Conservation (phyloP, 306 rosid genomes). For the Mucuna pruriens region DNA sequence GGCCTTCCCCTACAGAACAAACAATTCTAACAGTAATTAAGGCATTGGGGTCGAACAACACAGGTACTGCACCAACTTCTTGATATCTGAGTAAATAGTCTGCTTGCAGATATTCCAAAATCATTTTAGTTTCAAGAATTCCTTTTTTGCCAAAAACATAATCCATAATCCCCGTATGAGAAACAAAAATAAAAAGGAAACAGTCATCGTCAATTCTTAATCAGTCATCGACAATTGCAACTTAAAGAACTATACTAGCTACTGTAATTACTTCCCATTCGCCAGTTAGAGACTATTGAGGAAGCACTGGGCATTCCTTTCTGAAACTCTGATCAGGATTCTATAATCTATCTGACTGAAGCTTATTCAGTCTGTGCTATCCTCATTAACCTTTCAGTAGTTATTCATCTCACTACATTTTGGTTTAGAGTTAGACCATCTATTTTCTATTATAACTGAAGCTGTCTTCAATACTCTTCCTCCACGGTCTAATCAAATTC, state of each 20-base stretch:
- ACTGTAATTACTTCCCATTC: background rate
- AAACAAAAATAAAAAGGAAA: background rate
- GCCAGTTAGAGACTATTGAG: background rate
- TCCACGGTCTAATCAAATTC: background rate
- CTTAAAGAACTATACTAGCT: background rate
- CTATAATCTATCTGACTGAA: background rate
- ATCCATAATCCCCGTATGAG: background rate
- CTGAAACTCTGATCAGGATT: background rate
- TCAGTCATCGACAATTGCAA: constrained; percentile 16
- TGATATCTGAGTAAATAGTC: background rate
- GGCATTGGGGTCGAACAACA: background rate
- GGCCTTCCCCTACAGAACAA: constrained; percentile 64
- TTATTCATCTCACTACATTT: background rate
- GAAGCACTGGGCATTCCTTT: constrained; percentile 15
- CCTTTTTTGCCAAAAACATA: background rate
- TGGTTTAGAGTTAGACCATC: constrained; percentile 19
- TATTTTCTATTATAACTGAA: constrained; percentile 3
- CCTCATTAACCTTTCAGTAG: background rate
- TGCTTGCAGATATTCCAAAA: background rate
- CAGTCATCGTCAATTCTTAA: background rate
- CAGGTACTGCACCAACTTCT: constrained; percentile 29
- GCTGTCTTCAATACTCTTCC: constrained; percentile 1
- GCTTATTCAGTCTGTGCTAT: background rate
- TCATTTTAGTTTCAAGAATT: background rate
- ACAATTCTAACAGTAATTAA: constrained; percentile 44